Conservation (phyloP, 148 eudicot genomes). For the Chenopodium suecicum region DNA sequence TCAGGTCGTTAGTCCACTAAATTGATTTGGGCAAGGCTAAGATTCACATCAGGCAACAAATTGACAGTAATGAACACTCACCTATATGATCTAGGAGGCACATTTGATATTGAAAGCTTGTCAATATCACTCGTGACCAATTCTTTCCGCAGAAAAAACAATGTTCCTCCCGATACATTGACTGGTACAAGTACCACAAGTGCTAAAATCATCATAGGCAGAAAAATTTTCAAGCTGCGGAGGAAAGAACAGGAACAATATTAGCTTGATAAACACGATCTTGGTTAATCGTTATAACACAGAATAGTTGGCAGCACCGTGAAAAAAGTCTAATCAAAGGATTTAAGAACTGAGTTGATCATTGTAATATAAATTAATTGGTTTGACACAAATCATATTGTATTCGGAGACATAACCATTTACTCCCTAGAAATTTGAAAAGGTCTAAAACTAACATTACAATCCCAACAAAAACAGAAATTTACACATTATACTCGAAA, state of each 20-base stretch:
- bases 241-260: conserved; percentile 10
- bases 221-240: conserved; percentile 79
- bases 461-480: not conserved
- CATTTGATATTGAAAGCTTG: conserved; percentile 96
- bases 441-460: not conserved
- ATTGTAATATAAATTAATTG: not conserved
- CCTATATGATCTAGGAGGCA: conserved; percentile 72
- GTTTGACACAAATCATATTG: not conserved
- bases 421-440: not conserved
- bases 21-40: not conserved
- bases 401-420: not conserved
- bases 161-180: conserved; percentile 71
- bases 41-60: not conserved
- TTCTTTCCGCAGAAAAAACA: conserved; percentile 66
- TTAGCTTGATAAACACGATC: not conserved
- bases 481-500: no score
- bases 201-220: conserved; percentile 66
- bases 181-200: conserved; percentile 83
- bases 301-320: not conserved
- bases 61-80: conserved; percentile 29
- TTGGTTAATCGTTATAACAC: not conserved
- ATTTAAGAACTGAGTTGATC: not conserved
- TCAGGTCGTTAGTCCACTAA: not conserved
- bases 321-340: not conserved
- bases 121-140: conserved; percentile 82